A percentile compares a stretch with the other conserved stretches of the same genome.
Conservation (phyloP, 2,329 filamentous ascomycete genomes). For the Penicillium sp. region DNA sequence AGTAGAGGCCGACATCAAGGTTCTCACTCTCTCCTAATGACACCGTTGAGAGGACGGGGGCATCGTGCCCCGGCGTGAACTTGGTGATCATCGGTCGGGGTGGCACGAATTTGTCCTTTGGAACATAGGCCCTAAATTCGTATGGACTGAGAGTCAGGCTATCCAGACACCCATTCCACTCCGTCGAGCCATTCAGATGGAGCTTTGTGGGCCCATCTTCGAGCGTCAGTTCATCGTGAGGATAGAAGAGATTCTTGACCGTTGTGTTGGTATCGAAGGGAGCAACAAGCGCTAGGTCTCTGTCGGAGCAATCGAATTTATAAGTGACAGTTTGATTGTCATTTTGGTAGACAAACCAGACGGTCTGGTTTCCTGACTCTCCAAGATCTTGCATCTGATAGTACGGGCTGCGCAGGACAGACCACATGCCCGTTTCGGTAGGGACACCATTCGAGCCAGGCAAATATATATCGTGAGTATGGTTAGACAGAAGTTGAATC, state of each 20-base stretch:
- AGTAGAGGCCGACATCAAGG: conserved; percentile 55
- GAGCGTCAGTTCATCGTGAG: conserved; percentile 57
- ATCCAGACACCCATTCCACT: conserved; percentile 56
- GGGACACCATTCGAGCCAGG: conserved; percentile 53
- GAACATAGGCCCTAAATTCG: conserved; percentile 61
- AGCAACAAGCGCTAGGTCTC: conserved; percentile 52
- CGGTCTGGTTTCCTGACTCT: conserved; percentile 44
- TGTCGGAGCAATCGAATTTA: conserved; percentile 56
- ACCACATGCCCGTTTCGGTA: conserved; percentile 62
- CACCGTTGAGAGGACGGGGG: conserved; percentile 52
- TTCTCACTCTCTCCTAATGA: conserved; percentile 42
- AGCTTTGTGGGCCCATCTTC: conserved; percentile 47
- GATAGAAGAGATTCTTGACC: conserved; percentile 63
- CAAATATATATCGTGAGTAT: conserved; percentile 51
- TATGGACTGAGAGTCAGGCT: conserved; percentile 54
- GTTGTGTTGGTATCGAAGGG: conserved; percentile 55
- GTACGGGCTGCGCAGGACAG: conserved; percentile 53
- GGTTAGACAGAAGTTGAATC: conserved; percentile 56
- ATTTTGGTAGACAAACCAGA: conserved; percentile 49
- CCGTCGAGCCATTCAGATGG: conserved; percentile 47
- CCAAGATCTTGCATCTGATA: conserved; percentile 53
- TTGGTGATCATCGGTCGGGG: conserved; percentile 59
- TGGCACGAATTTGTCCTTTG: conserved; percentile 48
- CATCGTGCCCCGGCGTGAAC: conserved; percentile 61
- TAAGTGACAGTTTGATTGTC: conserved; percentile 52